phyloP scores from a whole-genome alignment of 805 yeast species.

The Saccharomyces jurei region DNA sequence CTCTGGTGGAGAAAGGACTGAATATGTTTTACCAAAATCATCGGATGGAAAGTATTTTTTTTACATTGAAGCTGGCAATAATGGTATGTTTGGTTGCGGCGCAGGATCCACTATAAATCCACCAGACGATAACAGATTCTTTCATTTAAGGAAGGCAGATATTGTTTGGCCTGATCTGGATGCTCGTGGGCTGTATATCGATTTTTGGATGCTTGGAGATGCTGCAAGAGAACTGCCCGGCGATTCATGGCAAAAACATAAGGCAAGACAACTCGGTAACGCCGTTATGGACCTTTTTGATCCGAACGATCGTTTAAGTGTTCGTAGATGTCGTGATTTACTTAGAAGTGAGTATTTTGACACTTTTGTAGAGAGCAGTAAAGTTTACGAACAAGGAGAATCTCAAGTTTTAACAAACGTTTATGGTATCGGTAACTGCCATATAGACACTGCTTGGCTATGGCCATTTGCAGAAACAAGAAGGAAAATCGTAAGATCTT shows the following conservation, averaged over 20 bases:
- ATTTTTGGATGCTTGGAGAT: constrained; percentile 83
- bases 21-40: constrained; percentile 57
- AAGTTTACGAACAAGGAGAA: constrained; percentile 47
- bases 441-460: constrained; percentile 96
- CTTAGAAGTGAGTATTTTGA: constrained; percentile 55
- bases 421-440: constrained; percentile 88
- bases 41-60: constrained; percentile 49
- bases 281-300: constrained; percentile 80
- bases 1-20: constrained; percentile 74
- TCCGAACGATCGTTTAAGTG: constrained; percentile 49
- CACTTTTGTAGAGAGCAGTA: constrained; percentile 48
- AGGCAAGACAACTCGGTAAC: constrained; percentile 73
- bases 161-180: constrained; percentile 71
- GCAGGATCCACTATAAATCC: constrained; percentile 52
- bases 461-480: constrained; percentile 99
- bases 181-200: constrained; percentile 70
- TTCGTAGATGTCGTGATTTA: constrained; percentile 60
- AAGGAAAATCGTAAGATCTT: constrained; percentile 85
- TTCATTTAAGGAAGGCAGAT: constrained; percentile 62
- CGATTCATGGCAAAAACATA: constrained; percentile 72
- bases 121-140: constrained; percentile 66
- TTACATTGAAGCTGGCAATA: constrained; percentile 85
- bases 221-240: constrained; percentile 81
- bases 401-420: constrained; percentile 44
- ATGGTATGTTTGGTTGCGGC: constrained; percentile 86